Conservation (phyloP, 2,329 filamentous ascomycete species). For the Aspergillus awamori region DNA sequence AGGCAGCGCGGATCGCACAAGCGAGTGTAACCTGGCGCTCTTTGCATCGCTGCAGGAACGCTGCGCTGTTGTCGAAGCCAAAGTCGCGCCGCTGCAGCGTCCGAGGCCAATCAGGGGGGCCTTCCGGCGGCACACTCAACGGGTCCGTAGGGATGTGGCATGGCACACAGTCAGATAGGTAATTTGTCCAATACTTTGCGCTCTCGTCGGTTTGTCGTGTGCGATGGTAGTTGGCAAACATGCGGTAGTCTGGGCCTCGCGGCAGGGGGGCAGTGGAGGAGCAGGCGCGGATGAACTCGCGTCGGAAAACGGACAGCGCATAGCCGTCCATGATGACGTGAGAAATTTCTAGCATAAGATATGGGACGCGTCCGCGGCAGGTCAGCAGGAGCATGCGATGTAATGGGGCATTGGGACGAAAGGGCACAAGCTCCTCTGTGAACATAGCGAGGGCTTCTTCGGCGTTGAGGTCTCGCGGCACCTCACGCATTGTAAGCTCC, state of each 20-base stretch:
- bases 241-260: background rate
- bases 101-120: background rate
- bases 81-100: background rate
- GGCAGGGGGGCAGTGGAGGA: background rate
- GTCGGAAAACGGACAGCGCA: background rate
- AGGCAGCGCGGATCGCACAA: background rate
- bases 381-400: background rate
- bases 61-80: background rate
- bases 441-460: background rate
- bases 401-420: background rate
- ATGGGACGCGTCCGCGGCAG: background rate
- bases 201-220: background rate
- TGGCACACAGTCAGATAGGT: background rate
- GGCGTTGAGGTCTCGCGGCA: background rate
- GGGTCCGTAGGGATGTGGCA: background rate
- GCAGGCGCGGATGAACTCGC: background rate
- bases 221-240: background rate
- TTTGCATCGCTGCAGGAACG: background rate
- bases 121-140: background rate
- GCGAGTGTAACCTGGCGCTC: conserved; percentile 3
- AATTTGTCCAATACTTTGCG: background rate
- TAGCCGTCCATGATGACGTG: conserved; percentile 1
- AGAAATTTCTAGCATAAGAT: background rate
- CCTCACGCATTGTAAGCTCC: background rate
- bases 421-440: background rate